Conservation (phyloP, 345 rosid species). For the Gossypium herbaceum region DNA sequence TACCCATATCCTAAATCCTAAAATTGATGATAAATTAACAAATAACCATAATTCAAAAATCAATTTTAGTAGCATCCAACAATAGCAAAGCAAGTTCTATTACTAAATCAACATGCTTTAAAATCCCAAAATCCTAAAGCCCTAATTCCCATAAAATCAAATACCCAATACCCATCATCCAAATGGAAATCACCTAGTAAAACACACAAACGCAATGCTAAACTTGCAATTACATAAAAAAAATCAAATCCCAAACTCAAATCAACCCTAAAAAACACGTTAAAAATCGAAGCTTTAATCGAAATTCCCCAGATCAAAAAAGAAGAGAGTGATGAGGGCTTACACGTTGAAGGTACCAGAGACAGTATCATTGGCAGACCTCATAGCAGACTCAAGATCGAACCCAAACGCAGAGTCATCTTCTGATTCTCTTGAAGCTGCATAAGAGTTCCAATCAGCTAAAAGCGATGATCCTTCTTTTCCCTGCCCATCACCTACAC, state of each 20-base stretch:
- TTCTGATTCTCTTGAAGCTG: constrained; percentile 49
- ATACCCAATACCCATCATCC: neutral
- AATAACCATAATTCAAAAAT: neutral
- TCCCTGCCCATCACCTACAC: constrained; percentile 30
- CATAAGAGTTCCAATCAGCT: constrained; percentile 81
- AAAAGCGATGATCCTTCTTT: constrained; percentile 49
- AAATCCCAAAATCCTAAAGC: neutral
- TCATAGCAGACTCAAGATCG: constrained; percentile 78
- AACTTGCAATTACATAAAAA: neutral
- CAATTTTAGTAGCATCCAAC: neutral
- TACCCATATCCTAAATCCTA: neutral
- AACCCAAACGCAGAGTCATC: constrained; percentile 47
- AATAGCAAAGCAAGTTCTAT: neutral
- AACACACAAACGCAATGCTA: neutral
- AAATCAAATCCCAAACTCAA: neutral
- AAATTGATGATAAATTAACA: neutral
- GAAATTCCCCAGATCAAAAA: neutral
- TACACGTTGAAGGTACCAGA: constrained; percentile 81
- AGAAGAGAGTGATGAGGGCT: constrained; percentile 16
- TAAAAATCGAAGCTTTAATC: neutral
- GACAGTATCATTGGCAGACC: constrained; percentile 75
- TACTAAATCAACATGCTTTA: neutral
- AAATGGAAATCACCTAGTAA: neutral
- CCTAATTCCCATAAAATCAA: neutral
- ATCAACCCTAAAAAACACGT: neutral